Conservation (phyloP, 176 grass and related monocot genomes). For the Elymus sibiricus region DNA sequence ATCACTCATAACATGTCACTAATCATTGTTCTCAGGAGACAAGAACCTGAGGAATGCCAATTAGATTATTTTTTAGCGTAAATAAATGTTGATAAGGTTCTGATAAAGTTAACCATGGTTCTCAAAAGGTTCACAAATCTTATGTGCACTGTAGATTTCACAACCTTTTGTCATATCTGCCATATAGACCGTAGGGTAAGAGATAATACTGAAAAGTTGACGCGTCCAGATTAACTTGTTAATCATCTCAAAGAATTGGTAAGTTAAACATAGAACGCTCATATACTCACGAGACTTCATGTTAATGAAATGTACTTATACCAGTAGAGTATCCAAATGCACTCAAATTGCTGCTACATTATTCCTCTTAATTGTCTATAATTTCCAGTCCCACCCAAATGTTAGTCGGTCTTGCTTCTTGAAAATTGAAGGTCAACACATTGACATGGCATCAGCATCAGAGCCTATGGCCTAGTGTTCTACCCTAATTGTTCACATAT, state of each 20-base stretch:
- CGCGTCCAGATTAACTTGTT: not conserved
- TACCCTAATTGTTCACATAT: not conserved
- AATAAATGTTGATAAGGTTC: slow-evolving; percentile 24
- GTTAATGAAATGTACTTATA: slow-evolving; percentile 7
- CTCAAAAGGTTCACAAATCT: not conserved
- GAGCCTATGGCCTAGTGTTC: not conserved
- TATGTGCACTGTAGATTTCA: not conserved
- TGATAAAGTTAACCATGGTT: not conserved
- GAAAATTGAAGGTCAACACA: not conserved
- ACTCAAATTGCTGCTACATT: not conserved
- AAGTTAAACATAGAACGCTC: not conserved
- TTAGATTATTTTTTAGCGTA: not conserved
- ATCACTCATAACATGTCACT: not conserved
- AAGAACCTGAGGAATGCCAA: not conserved
- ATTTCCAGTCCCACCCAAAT: not conserved
- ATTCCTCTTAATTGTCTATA: not conserved
- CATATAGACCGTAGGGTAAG: not conserved
- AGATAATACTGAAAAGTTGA: not conserved
- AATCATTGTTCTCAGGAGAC: not conserved
- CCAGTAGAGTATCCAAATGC: not conserved
- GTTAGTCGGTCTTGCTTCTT: not conserved
- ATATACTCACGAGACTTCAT: not conserved
- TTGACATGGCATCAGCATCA: not conserved
- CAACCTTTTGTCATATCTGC: not conserved
- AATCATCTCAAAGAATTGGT: not conserved